These are phyloP conservation scores for Naematelia encephala DNA, from an alignment of 768 basidiomycete species.

Conservation along the genomic window DNA sequence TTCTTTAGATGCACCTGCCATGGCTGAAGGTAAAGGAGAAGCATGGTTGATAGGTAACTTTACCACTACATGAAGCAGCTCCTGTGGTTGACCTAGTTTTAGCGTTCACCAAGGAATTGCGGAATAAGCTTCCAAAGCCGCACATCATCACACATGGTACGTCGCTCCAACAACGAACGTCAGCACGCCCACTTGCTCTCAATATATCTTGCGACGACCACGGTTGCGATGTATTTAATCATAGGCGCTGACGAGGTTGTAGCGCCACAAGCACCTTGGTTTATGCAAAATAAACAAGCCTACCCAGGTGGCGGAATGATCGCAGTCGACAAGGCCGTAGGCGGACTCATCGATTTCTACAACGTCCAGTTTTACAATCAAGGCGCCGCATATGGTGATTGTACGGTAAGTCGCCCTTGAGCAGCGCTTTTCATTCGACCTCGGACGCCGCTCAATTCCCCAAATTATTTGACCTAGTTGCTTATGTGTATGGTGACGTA, in stretches of 20 bases:
- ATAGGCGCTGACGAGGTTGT: background rate
- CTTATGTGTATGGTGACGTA: background rate
- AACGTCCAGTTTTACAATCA: conserved; percentile 51
- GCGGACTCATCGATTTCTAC: conserved; percentile 65
- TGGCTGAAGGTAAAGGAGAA: conserved; percentile 40
- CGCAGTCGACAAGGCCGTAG: conserved; percentile 58
- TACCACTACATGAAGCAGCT: too few species aligned
- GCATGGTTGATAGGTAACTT: too few species aligned
- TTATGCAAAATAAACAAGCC: conserved; percentile 33
- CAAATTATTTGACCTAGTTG: too few species aligned
- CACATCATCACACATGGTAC: conserved; percentile 46
- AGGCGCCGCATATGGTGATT: conserved; percentile 23
- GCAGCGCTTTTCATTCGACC: too few species aligned
- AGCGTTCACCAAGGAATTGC: conserved; percentile 41
- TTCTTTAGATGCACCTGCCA: too few species aligned
- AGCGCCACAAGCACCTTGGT: conserved; percentile 50
- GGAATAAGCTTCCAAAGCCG: conserved; percentile 31
- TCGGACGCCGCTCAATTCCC: too few species aligned
- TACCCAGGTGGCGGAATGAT: conserved; percentile 59
- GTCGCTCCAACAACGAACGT: too few species aligned
- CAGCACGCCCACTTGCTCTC: too few species aligned
- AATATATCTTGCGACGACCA: too few species aligned
- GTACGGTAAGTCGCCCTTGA: background rate
- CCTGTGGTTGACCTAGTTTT: too few species aligned
- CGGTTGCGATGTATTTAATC: too few species aligned